Conservation (phyloP, 805 yeast species). For the Cyberlindnera suaveolens region DNA sequence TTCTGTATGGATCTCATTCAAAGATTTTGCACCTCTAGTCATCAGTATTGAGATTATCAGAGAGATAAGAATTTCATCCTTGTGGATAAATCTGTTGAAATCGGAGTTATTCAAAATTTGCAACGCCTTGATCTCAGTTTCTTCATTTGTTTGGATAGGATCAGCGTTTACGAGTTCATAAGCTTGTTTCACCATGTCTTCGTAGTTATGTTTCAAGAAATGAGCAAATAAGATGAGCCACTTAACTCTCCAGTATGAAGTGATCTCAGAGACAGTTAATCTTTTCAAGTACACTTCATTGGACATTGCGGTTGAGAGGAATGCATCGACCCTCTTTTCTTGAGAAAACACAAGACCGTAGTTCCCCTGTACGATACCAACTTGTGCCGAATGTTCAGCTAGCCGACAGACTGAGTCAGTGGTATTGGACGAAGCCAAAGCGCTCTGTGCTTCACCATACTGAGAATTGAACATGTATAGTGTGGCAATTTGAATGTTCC, state of each 20-base stretch:
- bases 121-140: conserved; percentile 11
- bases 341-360: conserved; percentile 11
- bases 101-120: conserved; percentile 15
- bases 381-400: conserved; percentile 17
- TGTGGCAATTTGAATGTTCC: conserved; percentile 12
- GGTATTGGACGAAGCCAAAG: conserved; percentile 11
- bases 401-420: conserved; percentile 15
- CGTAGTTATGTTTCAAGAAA: conserved; percentile 19
- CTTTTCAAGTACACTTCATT: conserved; percentile 21
- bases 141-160: conserved; percentile 16
- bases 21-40: conserved; percentile 10
- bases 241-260: conserved; percentile 23
- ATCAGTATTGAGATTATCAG: conserved; percentile 18
- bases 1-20: conserved; percentile 14
- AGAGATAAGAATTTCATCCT: conserved; percentile 17
- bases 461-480: conserved; percentile 14
- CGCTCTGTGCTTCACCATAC: conserved; percentile 18
- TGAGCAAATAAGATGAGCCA: conserved; percentile 19
- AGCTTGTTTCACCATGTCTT: conserved; percentile 12
- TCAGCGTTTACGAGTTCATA: conserved; percentile 11
- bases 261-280: conserved; percentile 18
- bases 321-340: conserved; percentile 21
- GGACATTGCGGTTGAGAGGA: conserved; percentile 16
- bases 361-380: conserved; percentile 18
- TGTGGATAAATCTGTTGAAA: conserved; percentile 16